Evolutionary conservation across 108 stramenopile genomes (phyloP), one percentile per base, ranked within the genome.

Genomic region (Licmophora abbreviata): DNA sequence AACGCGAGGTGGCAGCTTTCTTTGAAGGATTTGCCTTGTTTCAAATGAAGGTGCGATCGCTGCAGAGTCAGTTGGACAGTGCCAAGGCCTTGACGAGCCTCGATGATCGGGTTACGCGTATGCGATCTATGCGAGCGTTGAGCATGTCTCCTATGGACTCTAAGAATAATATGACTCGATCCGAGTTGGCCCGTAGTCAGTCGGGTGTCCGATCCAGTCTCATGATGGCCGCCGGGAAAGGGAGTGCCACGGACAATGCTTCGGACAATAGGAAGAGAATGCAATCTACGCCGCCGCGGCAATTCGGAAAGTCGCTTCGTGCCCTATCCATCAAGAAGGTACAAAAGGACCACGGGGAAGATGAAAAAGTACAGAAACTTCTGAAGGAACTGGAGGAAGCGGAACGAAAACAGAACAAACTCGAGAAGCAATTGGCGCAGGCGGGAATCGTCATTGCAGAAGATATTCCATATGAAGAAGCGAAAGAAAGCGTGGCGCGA

Each of bases 381-480:
- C 34, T 68, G 21, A 26, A 51, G 10, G 60, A 68, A 56, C 30
- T 68, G 22, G 59, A 61, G 51, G 48, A 61, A 36, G 59, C 60
- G 3, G 67, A 68, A 51, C 46, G 49, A 17, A 28, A 24, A 5
- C 67, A 56, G 27, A 30, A 57, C 4, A 32, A 36, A 25, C 33
- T 69, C 20, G 68, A 69, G 48, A 38, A 58, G 21, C 58, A 59
- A 33, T 25, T 69, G 0, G 51, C 30, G 7, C 29, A 46, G 18
- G 57, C 61, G 0, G 68, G 68, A 7, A 37, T 69, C 11, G 44
- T 36, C 12, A 43, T 56, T 30, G 71, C 76, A 0, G 77, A 78
- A 42, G 77, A 78, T 55, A 78, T 78, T 47, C 63, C 69, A 31
- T 78, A 73, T 44, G 68, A 66, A 9, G 51, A 68, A 12, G 71